phyloP scores from a whole-genome alignment of 2,329 filamentous ascomycete species.

The Truncatella angustata region DNA sequence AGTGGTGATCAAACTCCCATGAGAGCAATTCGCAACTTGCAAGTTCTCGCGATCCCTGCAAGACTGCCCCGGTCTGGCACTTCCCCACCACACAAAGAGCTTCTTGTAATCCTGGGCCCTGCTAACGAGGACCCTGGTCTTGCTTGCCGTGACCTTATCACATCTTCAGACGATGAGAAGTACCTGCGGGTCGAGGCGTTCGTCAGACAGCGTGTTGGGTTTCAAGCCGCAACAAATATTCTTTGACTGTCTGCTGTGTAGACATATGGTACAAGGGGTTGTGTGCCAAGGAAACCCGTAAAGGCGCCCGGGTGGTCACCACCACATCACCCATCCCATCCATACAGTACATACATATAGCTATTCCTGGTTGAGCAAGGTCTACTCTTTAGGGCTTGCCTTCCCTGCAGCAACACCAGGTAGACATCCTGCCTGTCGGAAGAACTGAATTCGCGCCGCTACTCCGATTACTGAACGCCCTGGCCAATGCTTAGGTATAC shows the following conservation, averaged over 20 bases:
- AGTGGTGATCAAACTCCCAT: slow-evolving; percentile 12
- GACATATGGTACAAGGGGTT: neutral
- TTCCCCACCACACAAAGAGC: slow-evolving; percentile 7
- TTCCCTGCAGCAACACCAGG: slow-evolving; percentile 3
- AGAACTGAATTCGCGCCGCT: slow-evolving; percentile 3
- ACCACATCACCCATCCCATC: slow-evolving; percentile 4
- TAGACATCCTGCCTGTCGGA: slow-evolving; percentile 7
- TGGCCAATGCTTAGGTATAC: slow-evolving; percentile 1
- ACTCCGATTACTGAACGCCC: neutral
- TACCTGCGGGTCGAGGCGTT: neutral
- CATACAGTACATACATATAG: slow-evolving; percentile 3
- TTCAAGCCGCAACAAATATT: neutral
- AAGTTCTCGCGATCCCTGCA: slow-evolving; percentile 9
- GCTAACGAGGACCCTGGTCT: slow-evolving; percentile 9
- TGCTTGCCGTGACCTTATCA: slow-evolving; percentile 10
- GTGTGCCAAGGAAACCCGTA: neutral
- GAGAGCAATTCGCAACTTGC: slow-evolving; percentile 1
- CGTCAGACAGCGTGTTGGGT: neutral
- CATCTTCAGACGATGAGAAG: neutral
- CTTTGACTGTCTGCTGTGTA: neutral
- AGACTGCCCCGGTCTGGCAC: neutral
- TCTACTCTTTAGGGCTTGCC: slow-evolving; percentile 4
- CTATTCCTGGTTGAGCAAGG: slow-evolving; percentile 10
- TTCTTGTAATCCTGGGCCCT: slow-evolving; percentile 7
- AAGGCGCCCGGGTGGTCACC: neutral